Conservation (phyloP, 768 basidiomycete genomes). For the Mycena rosella region DNA sequence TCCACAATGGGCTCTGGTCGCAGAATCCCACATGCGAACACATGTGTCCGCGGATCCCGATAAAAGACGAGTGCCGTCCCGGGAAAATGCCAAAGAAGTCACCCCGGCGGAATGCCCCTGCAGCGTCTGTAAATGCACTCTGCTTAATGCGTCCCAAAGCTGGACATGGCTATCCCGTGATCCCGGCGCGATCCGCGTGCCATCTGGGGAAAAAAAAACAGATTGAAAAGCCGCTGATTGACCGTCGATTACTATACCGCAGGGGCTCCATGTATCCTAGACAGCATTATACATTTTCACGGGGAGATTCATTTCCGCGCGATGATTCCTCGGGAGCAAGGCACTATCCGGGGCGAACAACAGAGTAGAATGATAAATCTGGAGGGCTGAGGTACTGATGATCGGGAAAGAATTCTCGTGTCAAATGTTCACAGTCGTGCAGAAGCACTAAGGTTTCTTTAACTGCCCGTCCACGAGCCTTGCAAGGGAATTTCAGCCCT, state of each 20-base stretch:
- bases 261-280: background rate
- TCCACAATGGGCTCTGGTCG: background rate
- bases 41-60: background rate
- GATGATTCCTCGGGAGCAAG: background rate
- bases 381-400: constrained; percentile 33
- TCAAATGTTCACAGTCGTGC: constrained; percentile 25
- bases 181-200: background rate
- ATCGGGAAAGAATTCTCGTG: constrained; percentile 24
- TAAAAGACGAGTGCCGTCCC: background rate
- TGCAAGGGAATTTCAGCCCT: too few relatives aligned
- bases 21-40: background rate
- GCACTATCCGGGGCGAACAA: background rate
- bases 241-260: background rate
- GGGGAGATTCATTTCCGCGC: background rate
- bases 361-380: constrained; percentile 26
- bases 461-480: too few relatives aligned
- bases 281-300: background rate
- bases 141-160: background rate
- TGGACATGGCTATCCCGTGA: background rate
- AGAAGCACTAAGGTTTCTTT: constrained; percentile 3
- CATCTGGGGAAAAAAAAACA: background rate
- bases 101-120: background rate
- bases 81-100: background rate
- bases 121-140: background rate
- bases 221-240: background rate